A percentile compares a stretch with the other conserved stretches of the same genome.
phyloP scores from a whole-genome alignment of 495 filamentous ascomycete species.

The Astrothelium subdiscretum region DNA sequence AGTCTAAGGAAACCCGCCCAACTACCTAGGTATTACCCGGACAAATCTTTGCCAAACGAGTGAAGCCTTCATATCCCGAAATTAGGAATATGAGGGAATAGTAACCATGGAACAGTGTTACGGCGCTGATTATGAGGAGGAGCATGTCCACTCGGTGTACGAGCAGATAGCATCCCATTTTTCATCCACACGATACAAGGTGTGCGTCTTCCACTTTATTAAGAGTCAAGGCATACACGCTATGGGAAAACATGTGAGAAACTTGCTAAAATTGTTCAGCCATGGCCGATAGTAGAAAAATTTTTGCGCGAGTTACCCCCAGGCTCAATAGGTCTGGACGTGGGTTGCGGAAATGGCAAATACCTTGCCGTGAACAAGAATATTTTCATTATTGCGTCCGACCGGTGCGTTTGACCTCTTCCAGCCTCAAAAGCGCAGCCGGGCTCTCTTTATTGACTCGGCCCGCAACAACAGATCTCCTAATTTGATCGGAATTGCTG shows the following conservation, averaged over 20 bases:
- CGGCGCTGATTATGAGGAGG: conserved; percentile 52
- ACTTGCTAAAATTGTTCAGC: conserved; percentile 32
- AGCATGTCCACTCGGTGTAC: conserved; percentile 88
- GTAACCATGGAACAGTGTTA: neutral
- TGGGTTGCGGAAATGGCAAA: conserved; percentile 96
- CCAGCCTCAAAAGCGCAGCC: neutral
- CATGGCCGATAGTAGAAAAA: conserved; percentile 82
- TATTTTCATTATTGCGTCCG: conserved; percentile 76
- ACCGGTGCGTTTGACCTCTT: conserved; percentile 46
- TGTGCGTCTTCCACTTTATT: conserved; percentile 23
- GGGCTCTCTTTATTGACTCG: conserved; percentile 1
- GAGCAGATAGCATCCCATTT: conserved; percentile 92
- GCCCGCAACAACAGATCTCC: conserved; percentile 40
- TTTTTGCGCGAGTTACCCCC: conserved; percentile 58
- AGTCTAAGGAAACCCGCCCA: too few relatives aligned
- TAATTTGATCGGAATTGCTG: conserved; percentile 65
- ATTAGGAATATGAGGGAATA: too few relatives aligned
- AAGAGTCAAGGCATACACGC: neutral
- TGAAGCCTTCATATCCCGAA: neutral
- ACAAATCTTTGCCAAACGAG: neutral
- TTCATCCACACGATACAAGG: conserved; percentile 88
- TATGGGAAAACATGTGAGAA: neutral
- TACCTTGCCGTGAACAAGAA: conserved; percentile 70
- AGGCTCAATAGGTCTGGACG: conserved; percentile 78
- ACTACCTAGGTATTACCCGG: too few relatives aligned